Evolutionary conservation across 1,139 yeast genomes (phyloP).

Genomic region (Candida neerlandica): DNA sequence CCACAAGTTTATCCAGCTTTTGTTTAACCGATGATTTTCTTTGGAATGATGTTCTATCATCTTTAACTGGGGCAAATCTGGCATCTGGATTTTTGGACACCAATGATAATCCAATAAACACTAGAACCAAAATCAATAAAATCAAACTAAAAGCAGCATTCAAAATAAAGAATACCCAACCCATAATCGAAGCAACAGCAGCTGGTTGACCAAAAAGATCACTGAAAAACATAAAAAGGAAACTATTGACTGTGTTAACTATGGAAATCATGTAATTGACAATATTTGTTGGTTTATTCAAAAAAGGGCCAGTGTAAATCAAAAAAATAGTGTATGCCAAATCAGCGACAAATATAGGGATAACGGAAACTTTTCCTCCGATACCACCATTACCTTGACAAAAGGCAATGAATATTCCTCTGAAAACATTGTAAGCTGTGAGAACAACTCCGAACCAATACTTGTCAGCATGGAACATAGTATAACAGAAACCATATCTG

Average conservation of each 20-base stretch:
- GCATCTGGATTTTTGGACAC: constrained; percentile 80
- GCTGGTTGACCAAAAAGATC: constrained; percentile 71
- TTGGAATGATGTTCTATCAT: constrained; percentile 83
- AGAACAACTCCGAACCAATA: constrained; percentile 76
- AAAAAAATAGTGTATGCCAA: constrained; percentile 60
- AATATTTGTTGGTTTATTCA: constrained; percentile 73
- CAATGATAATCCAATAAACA: constrained; percentile 56
- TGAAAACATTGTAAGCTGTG: constrained; percentile 55
- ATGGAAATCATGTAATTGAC: constrained; percentile 64
- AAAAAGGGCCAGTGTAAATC: constrained; percentile 62
- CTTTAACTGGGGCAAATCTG: constrained; percentile 79
- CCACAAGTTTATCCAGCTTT: constrained; percentile 16
- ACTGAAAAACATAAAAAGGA: constrained; percentile 73
- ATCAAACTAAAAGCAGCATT: constrained; percentile 77
- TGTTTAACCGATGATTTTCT: constrained; percentile 44
- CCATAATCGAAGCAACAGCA: constrained; percentile 73
- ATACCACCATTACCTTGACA: constrained; percentile 52
- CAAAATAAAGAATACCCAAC: constrained; percentile 74
- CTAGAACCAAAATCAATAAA: constrained; percentile 61
- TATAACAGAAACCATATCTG: constrained; percentile 76
- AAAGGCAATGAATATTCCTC: constrained; percentile 65
- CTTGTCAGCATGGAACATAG: constrained; percentile 75
- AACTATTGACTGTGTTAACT: constrained; percentile 69
- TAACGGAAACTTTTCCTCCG: constrained; percentile 64
- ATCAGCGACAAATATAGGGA: constrained; percentile 67